These are phyloP conservation scores for Microcera coccophila DNA, from an alignment of 2,329 filamentous ascomycete species.

Conservation along the genomic window DNA sequence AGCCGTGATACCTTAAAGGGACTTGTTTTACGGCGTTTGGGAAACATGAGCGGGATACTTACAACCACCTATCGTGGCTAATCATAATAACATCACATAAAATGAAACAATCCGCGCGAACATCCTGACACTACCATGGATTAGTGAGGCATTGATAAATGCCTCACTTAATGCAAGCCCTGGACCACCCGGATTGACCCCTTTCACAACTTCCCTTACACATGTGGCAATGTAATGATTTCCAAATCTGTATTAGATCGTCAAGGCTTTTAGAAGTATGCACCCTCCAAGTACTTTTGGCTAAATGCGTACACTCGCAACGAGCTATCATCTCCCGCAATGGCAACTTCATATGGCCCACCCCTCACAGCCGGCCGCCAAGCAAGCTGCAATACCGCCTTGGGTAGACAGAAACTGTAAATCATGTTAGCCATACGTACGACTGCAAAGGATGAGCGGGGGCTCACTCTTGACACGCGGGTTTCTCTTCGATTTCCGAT, in stretches of 20 bases:
- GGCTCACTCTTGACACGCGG: conserved; percentile 39
- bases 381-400: conserved; percentile 61
- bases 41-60: too few relatives aligned
- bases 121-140: too few relatives aligned
- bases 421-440: conserved; percentile 10
- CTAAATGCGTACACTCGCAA: conserved; percentile 52
- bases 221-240: too few relatives aligned
- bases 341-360: conserved; percentile 40
- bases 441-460: background rate
- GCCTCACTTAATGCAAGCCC: too few relatives aligned
- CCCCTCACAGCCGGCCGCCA: conserved; percentile 56
- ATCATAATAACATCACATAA: too few relatives aligned
- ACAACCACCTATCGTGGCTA: conserved; percentile 12
- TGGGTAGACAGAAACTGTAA: conserved; percentile 48
- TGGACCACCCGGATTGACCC: too few relatives aligned
- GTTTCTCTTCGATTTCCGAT: conserved; percentile 36
- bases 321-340: conserved; percentile 60
- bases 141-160: too few relatives aligned
- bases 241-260: too few relatives aligned
- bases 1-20: too few relatives aligned
- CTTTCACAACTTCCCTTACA: too few relatives aligned
- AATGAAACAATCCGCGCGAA: too few relatives aligned
- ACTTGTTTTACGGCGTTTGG: conserved; percentile 10
- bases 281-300: conserved; percentile 21
- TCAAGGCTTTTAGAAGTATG: background rate